A percentile compares a stretch with the other conserved stretches of the same genome.
Evolutionary conservation across 257 asterid species (phyloP).

Genomic region (Ligustrum vulgare): DNA sequence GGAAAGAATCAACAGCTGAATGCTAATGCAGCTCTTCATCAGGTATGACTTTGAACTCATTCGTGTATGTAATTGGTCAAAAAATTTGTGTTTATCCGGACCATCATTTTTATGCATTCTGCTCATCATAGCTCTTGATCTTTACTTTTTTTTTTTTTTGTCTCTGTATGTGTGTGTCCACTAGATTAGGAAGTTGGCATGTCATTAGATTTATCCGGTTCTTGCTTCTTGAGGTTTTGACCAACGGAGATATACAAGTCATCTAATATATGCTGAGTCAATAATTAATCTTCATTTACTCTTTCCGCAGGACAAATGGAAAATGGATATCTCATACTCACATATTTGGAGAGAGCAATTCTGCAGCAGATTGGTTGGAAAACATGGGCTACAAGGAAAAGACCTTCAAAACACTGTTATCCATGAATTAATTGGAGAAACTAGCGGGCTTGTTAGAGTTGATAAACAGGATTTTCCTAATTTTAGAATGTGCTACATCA

Average conservation of each 20-base stretch:
- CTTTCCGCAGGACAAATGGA: not conserved
- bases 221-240: too few species aligned
- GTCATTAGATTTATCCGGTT: too few species aligned
- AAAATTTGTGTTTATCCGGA: not conserved
- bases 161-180: too few species aligned
- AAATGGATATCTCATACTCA: not conserved
- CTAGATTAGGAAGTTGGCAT: too few species aligned
- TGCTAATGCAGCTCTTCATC: conserved; percentile 87
- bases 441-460: not conserved
- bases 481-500: too few species aligned
- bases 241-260: not conserved
- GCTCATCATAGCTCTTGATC: not conserved
- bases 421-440: not conserved
- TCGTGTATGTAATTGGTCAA: not conserved
- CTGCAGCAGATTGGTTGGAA: not conserved
- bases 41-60: conserved; percentile 45
- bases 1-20: conserved; percentile 97
- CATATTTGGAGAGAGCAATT: not conserved
- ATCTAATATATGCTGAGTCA: not conserved
- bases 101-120: not conserved
- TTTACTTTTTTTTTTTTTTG: too few species aligned
- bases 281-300: not conserved
- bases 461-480: not conserved
- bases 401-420: not conserved
- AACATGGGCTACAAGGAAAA: not conserved